These are phyloP conservation scores for Lachnellula suecica DNA, from an alignment of 2,329 filamentous ascomycete species.

Conservation along the genomic window DNA sequence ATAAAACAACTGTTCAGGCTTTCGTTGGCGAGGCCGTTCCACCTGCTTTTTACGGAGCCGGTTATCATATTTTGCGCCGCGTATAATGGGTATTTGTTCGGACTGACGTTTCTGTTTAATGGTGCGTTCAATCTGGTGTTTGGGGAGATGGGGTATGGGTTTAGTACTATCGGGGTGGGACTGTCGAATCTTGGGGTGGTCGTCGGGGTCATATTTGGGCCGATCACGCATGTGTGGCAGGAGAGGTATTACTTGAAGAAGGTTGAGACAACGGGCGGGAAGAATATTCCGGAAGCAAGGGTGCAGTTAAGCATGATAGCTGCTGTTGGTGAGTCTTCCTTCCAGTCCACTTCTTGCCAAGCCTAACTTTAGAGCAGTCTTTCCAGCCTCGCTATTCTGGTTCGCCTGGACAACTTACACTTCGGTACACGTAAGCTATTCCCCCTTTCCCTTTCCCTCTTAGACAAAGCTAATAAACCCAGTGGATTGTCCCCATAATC, in stretches of 20 bases:
- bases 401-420: constrained; percentile 36
- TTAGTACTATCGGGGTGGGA: constrained; percentile 39
- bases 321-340: constrained; percentile 25
- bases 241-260: constrained; percentile 36
- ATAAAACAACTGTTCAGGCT: constrained; percentile 4
- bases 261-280: constrained; percentile 38
- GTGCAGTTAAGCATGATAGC: constrained; percentile 40
- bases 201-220: constrained; percentile 39
- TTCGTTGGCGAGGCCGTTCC: constrained; percentile 37
- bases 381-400: constrained; percentile 36
- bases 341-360: neutral
- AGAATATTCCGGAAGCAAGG: constrained; percentile 41
- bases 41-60: constrained; percentile 58
- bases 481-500: constrained; percentile 46
- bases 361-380: constrained; percentile 6
- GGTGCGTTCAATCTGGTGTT: constrained; percentile 47
- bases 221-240: constrained; percentile 39
- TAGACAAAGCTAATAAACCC: neutral
- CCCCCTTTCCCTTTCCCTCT: neutral
- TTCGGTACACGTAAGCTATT: constrained; percentile 7
- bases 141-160: constrained; percentile 40
- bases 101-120: constrained; percentile 44
- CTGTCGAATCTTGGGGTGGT: constrained; percentile 39
- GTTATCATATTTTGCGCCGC: constrained; percentile 59
- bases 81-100: constrained; percentile 61